Base-by-base conservation (phyloP, 352 stramenopile species). In the Plasmopara muralis region DNA sequence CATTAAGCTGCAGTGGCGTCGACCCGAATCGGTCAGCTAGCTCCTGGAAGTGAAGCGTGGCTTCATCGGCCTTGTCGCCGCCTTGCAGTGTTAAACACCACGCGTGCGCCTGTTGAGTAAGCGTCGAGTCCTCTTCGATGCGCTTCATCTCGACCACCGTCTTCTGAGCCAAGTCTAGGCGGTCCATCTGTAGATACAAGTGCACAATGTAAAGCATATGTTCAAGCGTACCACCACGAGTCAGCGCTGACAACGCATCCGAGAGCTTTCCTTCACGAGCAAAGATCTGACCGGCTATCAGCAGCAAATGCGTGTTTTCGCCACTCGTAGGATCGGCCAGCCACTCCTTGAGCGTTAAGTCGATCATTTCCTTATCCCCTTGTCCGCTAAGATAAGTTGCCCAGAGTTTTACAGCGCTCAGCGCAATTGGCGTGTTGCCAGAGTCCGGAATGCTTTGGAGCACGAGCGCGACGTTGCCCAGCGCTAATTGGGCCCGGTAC, bases 71-170 rank as follows among this genome's bases (percentile, higher is more conserved):
- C 50, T 83, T 87, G 46, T 85, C 84, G 3, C 79, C 83, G 43
- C 93, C 93, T 16, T 87, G 77, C 0, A 93, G 69, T 60, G 80
- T 79, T 16, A 89, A 50, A 39, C 95, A 74, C 74, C 96, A 98
- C 6, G 95, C 90, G 40, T 80, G 72, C 35, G 85, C 83, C 28
- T 98, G 68, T 73, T 98, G 94, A 15, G 94, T 98, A 42, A 98
- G 74, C 47, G 97, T 96, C 48, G 89, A 90, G 74, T 99, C 96
- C 67, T 99, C 96, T 66, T 98, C 96, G 20, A 89, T 87, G 53
- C 79, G 72, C 55, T 87, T 79, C 78, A 99, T 89, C 49, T 95
- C 68, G 37, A 82, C 62, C 31, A 98, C 72, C 39, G 89, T 72
- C 60, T 96, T 84, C 39, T 83, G 57, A 4, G 93, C 95, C 35